A percentile compares a stretch with the other conserved stretches of the same genome.
Evolutionary conservation across 306 rosid species (phyloP).

Genomic region (Prunus armeniaca): DNA sequence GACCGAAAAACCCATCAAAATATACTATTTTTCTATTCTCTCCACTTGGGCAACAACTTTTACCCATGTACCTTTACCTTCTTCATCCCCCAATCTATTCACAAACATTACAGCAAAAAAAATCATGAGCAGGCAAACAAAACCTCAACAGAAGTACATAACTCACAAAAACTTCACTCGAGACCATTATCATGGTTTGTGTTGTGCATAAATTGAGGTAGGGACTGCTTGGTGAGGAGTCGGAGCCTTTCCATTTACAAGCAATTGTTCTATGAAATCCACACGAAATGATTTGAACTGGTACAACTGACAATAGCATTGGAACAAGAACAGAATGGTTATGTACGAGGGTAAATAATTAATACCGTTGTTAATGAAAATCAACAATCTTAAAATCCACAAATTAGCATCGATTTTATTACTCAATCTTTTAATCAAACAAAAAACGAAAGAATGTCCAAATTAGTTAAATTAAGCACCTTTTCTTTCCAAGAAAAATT

Average conservation of each 20-base stretch:
- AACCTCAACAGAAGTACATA: neutral
- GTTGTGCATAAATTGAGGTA: constrained; percentile 74
- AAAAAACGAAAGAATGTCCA: neutral
- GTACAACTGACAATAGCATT: constrained; percentile 48
- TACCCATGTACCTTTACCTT: neutral
- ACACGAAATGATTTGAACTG: constrained; percentile 76
- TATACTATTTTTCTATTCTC: neutral
- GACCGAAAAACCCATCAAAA: neutral
- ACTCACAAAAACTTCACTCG: neutral
- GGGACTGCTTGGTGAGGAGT: constrained; percentile 60
- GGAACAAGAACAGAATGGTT: constrained; percentile 3
- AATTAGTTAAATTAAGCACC: constrained; percentile 36
- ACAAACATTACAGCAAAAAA: constrained; percentile 19
- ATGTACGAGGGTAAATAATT: neutral
- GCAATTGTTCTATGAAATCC: constrained; percentile 83
- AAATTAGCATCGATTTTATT: neutral
- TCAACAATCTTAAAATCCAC: constrained; percentile 1
- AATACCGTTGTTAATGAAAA: constrained; percentile 2
- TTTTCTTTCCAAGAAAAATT: constrained; percentile 73
- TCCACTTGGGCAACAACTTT: neutral
- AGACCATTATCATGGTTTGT: constrained; percentile 46
- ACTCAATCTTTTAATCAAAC: neutral
- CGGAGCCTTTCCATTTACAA: constrained; percentile 79
- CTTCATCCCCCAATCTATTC: constrained; percentile 1
- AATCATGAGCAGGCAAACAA: constrained; percentile 2